Conservation (phyloP, 805 yeast species). For the Lachancea lanzarotensis region DNA sequence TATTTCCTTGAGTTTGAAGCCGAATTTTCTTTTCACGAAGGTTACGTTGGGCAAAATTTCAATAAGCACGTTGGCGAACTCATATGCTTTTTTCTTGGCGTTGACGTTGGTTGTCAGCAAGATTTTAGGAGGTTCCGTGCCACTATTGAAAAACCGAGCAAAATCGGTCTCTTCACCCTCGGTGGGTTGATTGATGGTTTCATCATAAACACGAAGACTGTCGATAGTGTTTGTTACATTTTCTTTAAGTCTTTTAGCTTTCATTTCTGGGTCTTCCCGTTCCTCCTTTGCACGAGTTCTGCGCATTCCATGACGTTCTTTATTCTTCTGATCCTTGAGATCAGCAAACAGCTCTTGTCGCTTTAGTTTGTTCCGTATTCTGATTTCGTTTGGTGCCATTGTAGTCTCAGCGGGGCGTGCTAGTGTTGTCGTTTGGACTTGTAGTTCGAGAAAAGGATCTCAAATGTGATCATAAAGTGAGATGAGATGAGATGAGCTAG, state of each 20-base stretch:
- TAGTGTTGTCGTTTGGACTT: background rate
- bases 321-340: slow-evolving; percentile 66
- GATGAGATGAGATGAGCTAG: slow-evolving; percentile 2
- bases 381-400: slow-evolving; percentile 36
- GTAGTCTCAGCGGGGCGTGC: background rate
- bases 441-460: no score
- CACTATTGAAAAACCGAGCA: slow-evolving; percentile 41
- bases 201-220: slow-evolving; percentile 77
- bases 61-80: slow-evolving; percentile 78
- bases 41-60: slow-evolving; percentile 81
- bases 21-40: slow-evolving; percentile 80
- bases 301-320: slow-evolving; percentile 69
- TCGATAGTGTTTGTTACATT: slow-evolving; percentile 83
- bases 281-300: slow-evolving; percentile 85
- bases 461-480: no score
- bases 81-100: slow-evolving; percentile 82
- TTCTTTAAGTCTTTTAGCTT: slow-evolving; percentile 67
- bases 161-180: slow-evolving; percentile 37
- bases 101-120: slow-evolving; percentile 81
- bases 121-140: slow-evolving; percentile 77
- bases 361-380: slow-evolving; percentile 68
- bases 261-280: slow-evolving; percentile 71
- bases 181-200: slow-evolving; percentile 51
- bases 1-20: slow-evolving; percentile 80
- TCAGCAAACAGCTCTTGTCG: slow-evolving; percentile 74